These are phyloP conservation scores for Gymnopilus junonius DNA, from an alignment of 768 basidiomycete genomes.

Conservation along the genomic window DNA sequence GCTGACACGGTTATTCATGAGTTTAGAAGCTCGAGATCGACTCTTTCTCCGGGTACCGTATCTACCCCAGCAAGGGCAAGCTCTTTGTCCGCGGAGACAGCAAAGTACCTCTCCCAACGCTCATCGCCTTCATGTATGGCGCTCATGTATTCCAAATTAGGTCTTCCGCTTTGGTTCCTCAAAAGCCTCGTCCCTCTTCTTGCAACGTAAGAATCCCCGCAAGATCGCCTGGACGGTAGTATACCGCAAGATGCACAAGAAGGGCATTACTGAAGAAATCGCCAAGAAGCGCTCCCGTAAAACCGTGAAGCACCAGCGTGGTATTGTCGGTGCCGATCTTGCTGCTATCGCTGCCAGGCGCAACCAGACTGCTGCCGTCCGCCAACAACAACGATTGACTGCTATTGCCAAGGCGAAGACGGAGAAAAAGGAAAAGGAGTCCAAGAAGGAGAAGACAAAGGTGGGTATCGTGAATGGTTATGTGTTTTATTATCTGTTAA, in stretches of 20 bases:
- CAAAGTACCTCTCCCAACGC: constrained; percentile 64
- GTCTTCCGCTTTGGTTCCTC: constrained; percentile 94
- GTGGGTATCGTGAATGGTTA: constrained; percentile 39
- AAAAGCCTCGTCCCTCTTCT: constrained; percentile 96
- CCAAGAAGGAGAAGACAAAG: constrained; percentile 91
- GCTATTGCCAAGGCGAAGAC: constrained; percentile 95
- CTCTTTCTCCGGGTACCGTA: constrained; percentile 95
- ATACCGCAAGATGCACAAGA: constrained; percentile 99
- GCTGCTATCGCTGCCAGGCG: constrained; percentile 89
- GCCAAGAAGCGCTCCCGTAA: constrained; percentile 98
- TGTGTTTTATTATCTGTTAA: neutral
- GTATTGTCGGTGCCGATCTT: constrained; percentile 96
- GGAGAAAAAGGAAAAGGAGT: constrained; percentile 97
- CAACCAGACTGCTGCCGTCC: constrained; percentile 87
- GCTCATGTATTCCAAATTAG: constrained; percentile 40
- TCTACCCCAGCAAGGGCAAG: constrained; percentile 98
- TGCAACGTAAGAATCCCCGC: constrained; percentile 99
- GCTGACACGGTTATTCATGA: constrained; percentile 27
- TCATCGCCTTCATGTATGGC: neutral
- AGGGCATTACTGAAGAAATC: constrained; percentile 98
- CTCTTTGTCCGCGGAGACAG: constrained; percentile 95
- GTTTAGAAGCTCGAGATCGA: constrained; percentile 96
- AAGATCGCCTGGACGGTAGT: constrained; percentile 98
- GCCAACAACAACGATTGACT: constrained; percentile 77
- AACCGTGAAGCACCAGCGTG: constrained; percentile 97